These are phyloP conservation scores for Candida qinlingensis DNA, from an alignment of 805 yeast species.

Conservation along the genomic window DNA sequence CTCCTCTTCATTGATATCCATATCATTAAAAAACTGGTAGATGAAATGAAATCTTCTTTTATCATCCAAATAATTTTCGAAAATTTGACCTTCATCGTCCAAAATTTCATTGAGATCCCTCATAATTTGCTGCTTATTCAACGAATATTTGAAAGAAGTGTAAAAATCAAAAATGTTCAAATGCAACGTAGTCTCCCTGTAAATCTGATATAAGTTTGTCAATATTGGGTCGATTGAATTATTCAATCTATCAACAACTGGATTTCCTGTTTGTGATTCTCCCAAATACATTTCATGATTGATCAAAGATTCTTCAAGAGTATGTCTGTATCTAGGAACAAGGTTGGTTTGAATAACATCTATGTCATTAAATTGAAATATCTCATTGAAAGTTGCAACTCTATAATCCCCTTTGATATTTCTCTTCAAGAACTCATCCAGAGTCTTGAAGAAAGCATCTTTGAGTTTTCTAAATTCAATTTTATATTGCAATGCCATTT, in stretches of 20 bases:
- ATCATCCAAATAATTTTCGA: slow-evolving; percentile 21
- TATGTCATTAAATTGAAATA: slow-evolving; percentile 30
- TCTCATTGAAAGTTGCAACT: slow-evolving; percentile 34
- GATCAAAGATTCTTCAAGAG: slow-evolving; percentile 35
- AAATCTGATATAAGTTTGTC: slow-evolving; percentile 56
- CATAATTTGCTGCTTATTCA: slow-evolving; percentile 30
- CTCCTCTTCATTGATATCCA: slow-evolving; percentile 27
- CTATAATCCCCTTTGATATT: slow-evolving; percentile 11
- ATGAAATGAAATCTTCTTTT: slow-evolving; percentile 24
- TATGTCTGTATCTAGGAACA: slow-evolving; percentile 39
- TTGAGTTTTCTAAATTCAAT: slow-evolving; percentile 20
- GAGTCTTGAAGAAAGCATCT: slow-evolving; percentile 11
- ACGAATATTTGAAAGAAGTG: slow-evolving; percentile 50
- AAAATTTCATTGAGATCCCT: slow-evolving; percentile 19
- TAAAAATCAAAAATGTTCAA: slow-evolving; percentile 67
- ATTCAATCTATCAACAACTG: slow-evolving; percentile 25
- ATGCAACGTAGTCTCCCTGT: slow-evolving; percentile 71
- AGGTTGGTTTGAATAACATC: slow-evolving; percentile 32
- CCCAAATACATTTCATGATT: slow-evolving; percentile 32
- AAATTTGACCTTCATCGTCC: slow-evolving; percentile 14
- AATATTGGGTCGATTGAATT: slow-evolving; percentile 45
- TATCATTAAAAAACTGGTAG: slow-evolving; percentile 25
- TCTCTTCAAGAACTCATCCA: slow-evolving; percentile 16
- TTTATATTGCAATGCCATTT: slow-evolving; percentile 15
- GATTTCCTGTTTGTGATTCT: slow-evolving; percentile 12